phyloP scores from a whole-genome alignment of 331 rosid species.

The Pyracantha coccinea region DNA sequence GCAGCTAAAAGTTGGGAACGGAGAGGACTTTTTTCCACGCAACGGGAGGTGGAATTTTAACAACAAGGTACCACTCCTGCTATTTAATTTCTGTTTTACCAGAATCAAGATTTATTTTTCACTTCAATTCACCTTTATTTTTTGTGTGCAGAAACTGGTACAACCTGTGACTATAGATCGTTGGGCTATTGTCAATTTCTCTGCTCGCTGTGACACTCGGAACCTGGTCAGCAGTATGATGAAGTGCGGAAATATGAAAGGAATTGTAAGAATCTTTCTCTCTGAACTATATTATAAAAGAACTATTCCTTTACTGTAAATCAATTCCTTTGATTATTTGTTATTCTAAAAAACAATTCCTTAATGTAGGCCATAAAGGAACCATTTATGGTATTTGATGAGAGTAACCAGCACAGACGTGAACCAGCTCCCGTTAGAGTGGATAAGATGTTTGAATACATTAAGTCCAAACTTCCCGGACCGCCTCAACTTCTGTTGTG shows the following conservation, averaged over 20 bases:
- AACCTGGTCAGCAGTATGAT: conserved; percentile 45
- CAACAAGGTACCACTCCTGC: conserved; percentile 44
- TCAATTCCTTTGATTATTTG: neutral
- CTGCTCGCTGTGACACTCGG: conserved; percentile 59
- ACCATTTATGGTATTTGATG: conserved; percentile 57
- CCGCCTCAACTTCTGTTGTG: conserved; percentile 65
- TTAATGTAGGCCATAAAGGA: conserved; percentile 30
- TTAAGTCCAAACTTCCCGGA: conserved; percentile 55
- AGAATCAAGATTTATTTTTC: neutral
- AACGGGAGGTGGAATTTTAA: conserved; percentile 93
- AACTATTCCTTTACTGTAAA: neutral
- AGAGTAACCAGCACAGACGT: conserved; percentile 42
- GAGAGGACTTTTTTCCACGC: conserved; percentile 68
- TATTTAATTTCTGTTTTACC: neutral
- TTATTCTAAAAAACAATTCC: neutral
- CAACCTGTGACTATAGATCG: conserved; percentile 41
- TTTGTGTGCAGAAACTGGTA: conserved; percentile 35
- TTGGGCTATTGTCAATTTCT: conserved; percentile 84
- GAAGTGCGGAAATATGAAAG: conserved; percentile 60
- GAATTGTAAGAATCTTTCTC: conserved; percentile 45
- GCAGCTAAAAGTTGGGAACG: conserved; percentile 71
- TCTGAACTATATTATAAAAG: neutral
- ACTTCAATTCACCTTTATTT: neutral
- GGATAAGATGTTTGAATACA: conserved; percentile 59
- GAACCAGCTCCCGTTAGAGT: conserved; percentile 64